A percentile compares a stretch with the other conserved stretches of the same genome.
These are phyloP conservation scores for Tulasnella sp. DNA, from an alignment of 768 basidiomycete species.

Conservation along the genomic window DNA sequence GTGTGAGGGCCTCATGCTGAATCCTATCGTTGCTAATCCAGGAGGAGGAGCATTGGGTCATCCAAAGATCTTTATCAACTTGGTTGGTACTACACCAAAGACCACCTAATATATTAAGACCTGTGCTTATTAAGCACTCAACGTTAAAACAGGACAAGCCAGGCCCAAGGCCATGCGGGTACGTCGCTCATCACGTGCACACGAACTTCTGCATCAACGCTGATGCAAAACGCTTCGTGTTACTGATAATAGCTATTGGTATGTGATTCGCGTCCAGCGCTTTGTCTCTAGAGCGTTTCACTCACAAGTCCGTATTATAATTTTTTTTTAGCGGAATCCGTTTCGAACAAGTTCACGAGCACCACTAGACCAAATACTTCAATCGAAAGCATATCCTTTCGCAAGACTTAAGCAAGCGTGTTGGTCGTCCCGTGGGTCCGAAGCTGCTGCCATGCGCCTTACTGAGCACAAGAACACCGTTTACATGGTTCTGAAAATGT, in stretches of 20 bases:
- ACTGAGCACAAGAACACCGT: too few species aligned
- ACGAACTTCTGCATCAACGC: neutral
- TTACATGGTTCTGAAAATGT: too few species aligned
- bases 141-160: conserved; percentile 60
- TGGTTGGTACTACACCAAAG: conserved; percentile 43
- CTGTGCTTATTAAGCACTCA: neutral
- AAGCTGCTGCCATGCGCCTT: too few species aligned
- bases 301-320: neutral
- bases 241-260: conserved; percentile 29
- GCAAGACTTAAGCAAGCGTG: too few species aligned
- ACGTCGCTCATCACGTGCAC: conserved; percentile 26
- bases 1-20: neutral
- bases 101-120: conserved; percentile 4
- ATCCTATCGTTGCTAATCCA: conserved; percentile 25
- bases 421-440: too few species aligned
- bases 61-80: conserved; percentile 91
- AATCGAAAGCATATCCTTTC: too few species aligned
- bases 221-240: neutral
- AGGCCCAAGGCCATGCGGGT: conserved; percentile 84
- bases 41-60: conserved; percentile 93
- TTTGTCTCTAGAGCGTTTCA: neutral
- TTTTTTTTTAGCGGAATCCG: conserved; percentile 57
- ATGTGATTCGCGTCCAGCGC: conserved; percentile 14
- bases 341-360: conserved; percentile 76
- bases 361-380: conserved; percentile 25